These are phyloP conservation scores for Whalleya microplaca DNA, from an alignment of 2,329 filamentous ascomycete species.

Conservation along the genomic window DNA sequence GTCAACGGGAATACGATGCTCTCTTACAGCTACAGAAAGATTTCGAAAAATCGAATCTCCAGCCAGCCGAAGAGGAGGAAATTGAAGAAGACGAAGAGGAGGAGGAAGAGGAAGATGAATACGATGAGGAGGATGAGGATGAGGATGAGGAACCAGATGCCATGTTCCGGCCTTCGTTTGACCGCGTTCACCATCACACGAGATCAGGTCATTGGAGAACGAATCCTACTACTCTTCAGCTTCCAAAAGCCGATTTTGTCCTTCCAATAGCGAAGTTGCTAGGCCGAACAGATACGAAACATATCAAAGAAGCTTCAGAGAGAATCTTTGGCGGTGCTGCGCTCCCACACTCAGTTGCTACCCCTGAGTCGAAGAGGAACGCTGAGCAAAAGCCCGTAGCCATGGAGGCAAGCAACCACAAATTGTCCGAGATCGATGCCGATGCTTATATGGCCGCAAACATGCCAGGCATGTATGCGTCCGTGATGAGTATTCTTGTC, in stretches of 20 bases:
- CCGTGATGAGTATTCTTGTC: constrained; percentile 67
- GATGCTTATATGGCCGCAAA: constrained; percentile 73
- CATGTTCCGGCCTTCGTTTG: constrained; percentile 35
- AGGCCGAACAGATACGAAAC: constrained; percentile 68
- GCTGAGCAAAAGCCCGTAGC: constrained; percentile 67
- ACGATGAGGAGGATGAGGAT: constrained; percentile 44
- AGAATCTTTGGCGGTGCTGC: constrained; percentile 75
- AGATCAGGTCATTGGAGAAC: constrained; percentile 74
- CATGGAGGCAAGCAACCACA: constrained; percentile 64
- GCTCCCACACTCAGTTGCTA: constrained; percentile 77
- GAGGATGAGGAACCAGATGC: constrained; percentile 40
- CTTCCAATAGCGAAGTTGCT: constrained; percentile 73
- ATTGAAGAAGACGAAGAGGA: constrained; percentile 35
- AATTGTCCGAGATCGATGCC: constrained; percentile 75
- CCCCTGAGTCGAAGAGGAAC: constrained; percentile 60
- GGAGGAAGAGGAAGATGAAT: constrained; percentile 36
- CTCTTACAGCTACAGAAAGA: constrained; percentile 60
- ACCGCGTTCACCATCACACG: constrained; percentile 75
- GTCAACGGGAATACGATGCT: constrained; percentile 57
- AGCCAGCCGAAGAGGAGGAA: constrained; percentile 38
- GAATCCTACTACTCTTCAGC: constrained; percentile 71
- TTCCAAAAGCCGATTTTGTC: constrained; percentile 72
- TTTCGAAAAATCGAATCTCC: constrained; percentile 52
- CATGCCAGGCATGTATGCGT: constrained; percentile 72
- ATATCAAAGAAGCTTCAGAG: constrained; percentile 74